Base-by-base conservation (phyloP, 352 stramenopile genomes). In the Pythium periplocum region DNA sequence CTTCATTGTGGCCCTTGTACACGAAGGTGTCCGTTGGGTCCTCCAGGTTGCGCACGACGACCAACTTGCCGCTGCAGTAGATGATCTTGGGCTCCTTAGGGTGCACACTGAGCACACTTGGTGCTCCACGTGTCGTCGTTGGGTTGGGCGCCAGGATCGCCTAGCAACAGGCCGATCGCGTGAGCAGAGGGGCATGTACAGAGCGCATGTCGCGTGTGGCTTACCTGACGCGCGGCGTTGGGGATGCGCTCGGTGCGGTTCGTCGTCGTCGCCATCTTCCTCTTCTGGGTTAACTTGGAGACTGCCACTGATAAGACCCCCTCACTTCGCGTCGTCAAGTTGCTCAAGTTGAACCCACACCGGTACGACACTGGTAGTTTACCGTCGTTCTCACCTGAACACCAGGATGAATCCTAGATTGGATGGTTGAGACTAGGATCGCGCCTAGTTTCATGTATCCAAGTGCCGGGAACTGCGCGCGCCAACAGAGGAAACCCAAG, bases 1-100 rank as follows among this genome's bases (percentile, higher is more conserved):
- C 71, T 40, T 95, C 79, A 47, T 96, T 96, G 72, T 99, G 96
- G 53, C 94, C 94, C 49, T 96, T 92, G 79, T 99, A 98, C 32
- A 98, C 87, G 52, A 98, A 97, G 53, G 77, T 90, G 54, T 96
- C 78, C 4, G 62, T 75, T 55, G 86, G 78, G 53, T 96, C 73
- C 2, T 87, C 83, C 36, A 96, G 62, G 68, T 93, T 92, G 47
- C 90, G 83, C 51, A 97, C 82, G 4, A 97, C 68, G 37, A 97
- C 86, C 52, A 94, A 82, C 64, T 97, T 97, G 42, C 88, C 90
- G 55, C 73, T 90, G 66, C 82, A 90, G 72, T 97, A 97, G 65
- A 97, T 95, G 65, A 97, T 67, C 55, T 95, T 94, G 44, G 83
- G 75, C 61, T 94, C 82, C 62, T 86, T 93, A 17, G 86, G 86